These are phyloP conservation scores for Schizopora paradoxa DNA, from an alignment of 1,284 basidiomycete genomes.

Conservation along the genomic window DNA sequence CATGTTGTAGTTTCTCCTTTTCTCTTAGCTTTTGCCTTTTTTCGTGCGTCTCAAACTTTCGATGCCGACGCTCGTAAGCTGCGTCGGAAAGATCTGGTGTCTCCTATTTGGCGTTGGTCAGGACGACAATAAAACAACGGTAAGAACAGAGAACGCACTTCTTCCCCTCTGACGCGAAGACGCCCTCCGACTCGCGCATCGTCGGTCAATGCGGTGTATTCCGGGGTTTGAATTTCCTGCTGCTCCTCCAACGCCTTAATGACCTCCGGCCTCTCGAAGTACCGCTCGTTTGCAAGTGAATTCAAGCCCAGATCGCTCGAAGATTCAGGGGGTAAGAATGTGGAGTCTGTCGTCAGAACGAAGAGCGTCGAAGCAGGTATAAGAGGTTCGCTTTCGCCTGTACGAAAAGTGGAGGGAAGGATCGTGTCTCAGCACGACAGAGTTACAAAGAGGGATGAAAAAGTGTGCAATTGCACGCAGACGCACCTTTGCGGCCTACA, in stretches of 20 bases:
- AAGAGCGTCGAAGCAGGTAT: constrained; percentile 63
- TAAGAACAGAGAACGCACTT: constrained; percentile 43
- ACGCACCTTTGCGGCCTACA: constrained; percentile 72
- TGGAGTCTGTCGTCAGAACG: constrained; percentile 63
- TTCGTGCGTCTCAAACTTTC: constrained; percentile 83
- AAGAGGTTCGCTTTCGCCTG: constrained; percentile 67
- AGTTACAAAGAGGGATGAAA: constrained; percentile 7
- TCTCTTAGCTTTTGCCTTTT: constrained; percentile 81
- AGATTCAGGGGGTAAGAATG: constrained; percentile 37
- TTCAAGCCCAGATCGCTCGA: constrained; percentile 44
- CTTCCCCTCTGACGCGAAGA: constrained; percentile 58
- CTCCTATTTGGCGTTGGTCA: constrained; percentile 23
- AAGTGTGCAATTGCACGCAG: background rate
- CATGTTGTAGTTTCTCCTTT: constrained; percentile 85
- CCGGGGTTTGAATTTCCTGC: constrained; percentile 65
- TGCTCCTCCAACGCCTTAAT: constrained; percentile 64
- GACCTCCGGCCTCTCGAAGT: constrained; percentile 74
- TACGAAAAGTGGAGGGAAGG: constrained; percentile 9
- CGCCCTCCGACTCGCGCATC: constrained; percentile 57
- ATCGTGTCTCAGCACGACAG: constrained; percentile 9
- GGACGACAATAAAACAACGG: constrained; percentile 17
- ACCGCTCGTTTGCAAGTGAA: constrained; percentile 56
- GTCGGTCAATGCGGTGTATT: constrained; percentile 54
- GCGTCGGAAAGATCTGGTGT: constrained; percentile 75
- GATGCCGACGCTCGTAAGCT: constrained; percentile 80